These are phyloP conservation scores for Talaromyces marneffei DNA, from an alignment of 2,329 filamentous ascomycete species.

Conservation along the genomic window DNA sequence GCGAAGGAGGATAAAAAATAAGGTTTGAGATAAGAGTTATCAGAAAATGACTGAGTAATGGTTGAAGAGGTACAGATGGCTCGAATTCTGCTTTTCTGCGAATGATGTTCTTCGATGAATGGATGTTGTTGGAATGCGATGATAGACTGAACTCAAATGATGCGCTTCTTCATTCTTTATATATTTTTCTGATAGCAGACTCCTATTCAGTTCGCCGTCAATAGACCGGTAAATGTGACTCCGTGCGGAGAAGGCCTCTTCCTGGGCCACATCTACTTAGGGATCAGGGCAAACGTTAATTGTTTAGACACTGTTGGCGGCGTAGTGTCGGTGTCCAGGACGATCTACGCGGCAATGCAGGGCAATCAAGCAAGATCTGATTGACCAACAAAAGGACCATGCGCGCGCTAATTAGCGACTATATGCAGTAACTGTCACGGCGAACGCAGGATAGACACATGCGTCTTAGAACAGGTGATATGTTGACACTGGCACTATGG, in stretches of 20 bases:
- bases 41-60: not conserved
- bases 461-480: conserved; percentile 7
- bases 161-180: conserved; percentile 10
- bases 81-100: not conserved
- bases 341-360: conserved; percentile 15
- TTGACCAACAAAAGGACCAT: conserved; percentile 10
- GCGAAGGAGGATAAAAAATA: not conserved
- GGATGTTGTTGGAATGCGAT: conserved; percentile 8
- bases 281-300: conserved; percentile 4
- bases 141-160: conserved; percentile 4
- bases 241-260: conserved; percentile 2
- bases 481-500: conserved; percentile 1
- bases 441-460: conserved; percentile 8
- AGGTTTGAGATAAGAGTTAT: conserved; percentile 1
- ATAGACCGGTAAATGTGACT: conserved; percentile 5
- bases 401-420: conserved; percentile 14
- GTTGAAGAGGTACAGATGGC: not conserved
- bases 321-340: conserved; percentile 9
- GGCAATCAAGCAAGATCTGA: conserved; percentile 12
- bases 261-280: conserved; percentile 8
- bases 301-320: conserved; percentile 7
- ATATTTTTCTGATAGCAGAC: conserved; percentile 5
- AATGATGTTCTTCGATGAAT: not conserved
- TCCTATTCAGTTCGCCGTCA: not conserved
- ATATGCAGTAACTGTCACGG: conserved; percentile 13